These are phyloP conservation scores for Suillus weaverae DNA, from an alignment of 768 basidiomycete genomes.

Conservation along the genomic window DNA sequence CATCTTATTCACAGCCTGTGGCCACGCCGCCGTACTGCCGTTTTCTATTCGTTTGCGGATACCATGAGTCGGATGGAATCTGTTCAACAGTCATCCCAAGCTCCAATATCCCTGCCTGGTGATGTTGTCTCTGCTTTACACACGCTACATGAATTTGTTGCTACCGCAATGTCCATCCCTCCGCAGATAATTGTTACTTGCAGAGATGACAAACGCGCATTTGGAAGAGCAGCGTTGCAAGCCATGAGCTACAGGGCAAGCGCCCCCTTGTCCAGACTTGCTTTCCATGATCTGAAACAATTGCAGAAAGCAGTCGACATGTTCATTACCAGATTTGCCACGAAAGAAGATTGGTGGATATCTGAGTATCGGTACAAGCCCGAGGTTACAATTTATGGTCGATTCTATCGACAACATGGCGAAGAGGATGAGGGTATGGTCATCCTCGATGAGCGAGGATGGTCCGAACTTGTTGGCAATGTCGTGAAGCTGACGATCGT, in stretches of 20 bases:
- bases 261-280: background rate
- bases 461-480: constrained; percentile 33
- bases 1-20: background rate
- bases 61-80: constrained; percentile 30
- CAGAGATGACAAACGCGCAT: constrained; percentile 31
- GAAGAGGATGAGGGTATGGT: constrained; percentile 35
- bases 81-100: constrained; percentile 23
- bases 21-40: background rate
- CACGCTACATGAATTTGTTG: constrained; percentile 30
- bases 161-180: constrained; percentile 28
- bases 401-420: constrained; percentile 33
- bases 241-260: constrained; percentile 34
- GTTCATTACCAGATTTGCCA: constrained; percentile 35
- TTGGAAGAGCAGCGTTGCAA: constrained; percentile 31
- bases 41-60: background rate
- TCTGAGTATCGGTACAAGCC: constrained; percentile 34
- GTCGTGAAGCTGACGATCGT: constrained; percentile 32
- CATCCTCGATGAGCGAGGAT: constrained; percentile 31
- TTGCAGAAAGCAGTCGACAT: constrained; percentile 30
- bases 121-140: constrained; percentile 30
- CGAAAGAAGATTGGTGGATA: constrained; percentile 38
- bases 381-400: constrained; percentile 34
- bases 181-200: constrained; percentile 35
- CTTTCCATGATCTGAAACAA: background rate
- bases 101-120: constrained; percentile 18